Evolutionary conservation across 129 eudicot species (phyloP), one percentile per base, ranked within the genome.

Genomic region (Gnaphalium uliginosum): DNA sequence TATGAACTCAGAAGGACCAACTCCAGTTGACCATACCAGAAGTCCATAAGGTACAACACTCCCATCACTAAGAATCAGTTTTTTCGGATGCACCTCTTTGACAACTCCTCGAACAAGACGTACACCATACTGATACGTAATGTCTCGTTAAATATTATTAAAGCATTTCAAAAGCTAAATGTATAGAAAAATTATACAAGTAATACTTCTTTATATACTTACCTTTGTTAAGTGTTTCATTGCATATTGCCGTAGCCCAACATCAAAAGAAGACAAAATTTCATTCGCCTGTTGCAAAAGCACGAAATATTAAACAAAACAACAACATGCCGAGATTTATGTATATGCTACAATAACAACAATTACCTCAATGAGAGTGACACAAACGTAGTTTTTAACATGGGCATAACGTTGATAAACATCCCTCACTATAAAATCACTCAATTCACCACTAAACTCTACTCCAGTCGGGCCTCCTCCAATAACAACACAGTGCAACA

Each of bases 391-490:
- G 87, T 93, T 91, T 73, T 93, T 93, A 60, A 90, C 97, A 84
- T 90, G 97, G 68, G 91, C 71, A 70, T 90, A 85, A 24, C 96
- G 83, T 69, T 90, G 85, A 24, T 75, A 75, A 71, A 88, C 98
- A 81, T 93, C 98, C 82, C 88, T 83, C 75, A 80, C 87, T 39
- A 93, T 93, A 70, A 93, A 93, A 77, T 93, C 98, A 83, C 98
- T 90, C 82, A 93, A 54, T 83, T 93, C 98, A 14, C 98, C 97
- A 51, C 96, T 93, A 66, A 93, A 93, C 81, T 93, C 98, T 29
- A 93, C 98, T 30, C 98, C 98, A 64, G 98, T 93, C 5, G 96
- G 98, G 46, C 98, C 98, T 39, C 98, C 98, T 58, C 98, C 98
- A 56, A 93, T 79, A 8, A 93, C 96, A 37, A 93, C 98, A 83